Conservation (phyloP, 208 protist genomes). For the Leishmania major region DNA sequence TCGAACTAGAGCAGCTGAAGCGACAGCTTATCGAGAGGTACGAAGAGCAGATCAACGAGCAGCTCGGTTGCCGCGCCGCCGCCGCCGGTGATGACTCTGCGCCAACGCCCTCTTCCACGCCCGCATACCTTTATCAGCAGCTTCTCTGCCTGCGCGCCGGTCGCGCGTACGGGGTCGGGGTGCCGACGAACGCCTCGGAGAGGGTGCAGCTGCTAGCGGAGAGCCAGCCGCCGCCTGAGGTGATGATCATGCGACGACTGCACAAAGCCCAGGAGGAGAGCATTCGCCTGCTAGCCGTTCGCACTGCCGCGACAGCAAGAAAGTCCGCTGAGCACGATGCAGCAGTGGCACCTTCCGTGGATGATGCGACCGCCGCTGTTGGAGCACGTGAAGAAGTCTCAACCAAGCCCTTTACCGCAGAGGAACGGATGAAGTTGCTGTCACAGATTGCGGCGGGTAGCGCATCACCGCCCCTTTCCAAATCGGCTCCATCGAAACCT, state of each 20-base stretch:
- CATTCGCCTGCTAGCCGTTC: constrained; percentile 19
- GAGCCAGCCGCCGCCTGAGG: constrained; percentile 9
- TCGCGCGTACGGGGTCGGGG: not conserved
- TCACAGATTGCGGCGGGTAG: not conserved
- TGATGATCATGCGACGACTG: constrained; percentile 16
- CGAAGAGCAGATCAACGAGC: constrained; percentile 16
- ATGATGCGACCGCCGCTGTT: not conserved
- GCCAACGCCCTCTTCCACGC: not conserved
- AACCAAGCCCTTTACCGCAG: constrained; percentile 1
- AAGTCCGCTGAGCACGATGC: not conserved
- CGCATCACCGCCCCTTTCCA: not conserved
- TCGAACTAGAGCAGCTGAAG: constrained; percentile 26
- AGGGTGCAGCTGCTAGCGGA: constrained; percentile 16
- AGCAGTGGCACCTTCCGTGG: not conserved
- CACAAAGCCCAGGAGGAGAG: constrained; percentile 26
- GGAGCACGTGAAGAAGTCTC: not conserved
- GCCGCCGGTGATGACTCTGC: not conserved
- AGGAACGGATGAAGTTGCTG: constrained; percentile 10
- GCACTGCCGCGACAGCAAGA: not conserved
- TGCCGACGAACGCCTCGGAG: constrained; percentile 12
- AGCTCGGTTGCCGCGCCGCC: not conserved
- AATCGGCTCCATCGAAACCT: not conserved
- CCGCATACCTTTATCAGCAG: constrained; percentile 43
- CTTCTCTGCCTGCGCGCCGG: constrained; percentile 50
- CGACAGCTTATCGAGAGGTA: constrained; percentile 22